Base-by-base conservation (phyloP, 176 grass and related monocot genomes). In the Aechmea fasciata region DNA sequence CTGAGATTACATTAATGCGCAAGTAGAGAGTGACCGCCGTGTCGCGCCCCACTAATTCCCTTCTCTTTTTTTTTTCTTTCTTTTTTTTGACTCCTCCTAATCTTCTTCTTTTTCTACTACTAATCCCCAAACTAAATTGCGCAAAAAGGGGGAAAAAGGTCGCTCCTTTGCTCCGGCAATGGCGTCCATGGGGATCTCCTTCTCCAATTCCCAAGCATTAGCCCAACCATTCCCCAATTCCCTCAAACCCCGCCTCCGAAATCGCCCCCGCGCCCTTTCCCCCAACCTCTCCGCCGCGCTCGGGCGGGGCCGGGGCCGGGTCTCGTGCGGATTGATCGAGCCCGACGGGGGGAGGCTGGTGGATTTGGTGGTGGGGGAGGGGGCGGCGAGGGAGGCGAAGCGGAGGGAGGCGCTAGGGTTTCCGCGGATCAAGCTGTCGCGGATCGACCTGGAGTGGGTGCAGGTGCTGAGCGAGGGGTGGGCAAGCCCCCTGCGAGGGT, bases 381-480 rank as follows among this genome's bases (percentile, higher is more conserved):
- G 88, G 47, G 71, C 82, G 48, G 76, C 72, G 41, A 78, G 87
- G 69, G 78, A 83, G 4, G 70, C 19, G 23, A 82, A 73, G 63
- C 71, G 79, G 74, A 70, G 79, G 73, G 87, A 91, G 77, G 89
- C 94, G 49, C 68, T 74, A 52, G 64, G 63, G 84, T 66, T 79
- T 51, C 94, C 85, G 29, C 89, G 75, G 49, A 51, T 99, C 61
- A 62, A 71, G 66, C 87, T 99, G 0, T 48, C 59, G 7, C 73
- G 75, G 47, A 76, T 99, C 55, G 94, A 99, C 19, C 77, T 81
- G 22, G 82, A 99, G 67, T 99, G 94, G 94, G 55, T 90, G 52
- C 94, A 99, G 52, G 94, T 99, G 66, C 82, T 99, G 48, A 99
- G 94, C 80, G 94, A 99, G 49, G 94, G 94, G 65, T 99, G 94